These are phyloP conservation scores for Jaapia argillacea DNA, from an alignment of 768 basidiomycete genomes.

Conservation along the genomic window DNA sequence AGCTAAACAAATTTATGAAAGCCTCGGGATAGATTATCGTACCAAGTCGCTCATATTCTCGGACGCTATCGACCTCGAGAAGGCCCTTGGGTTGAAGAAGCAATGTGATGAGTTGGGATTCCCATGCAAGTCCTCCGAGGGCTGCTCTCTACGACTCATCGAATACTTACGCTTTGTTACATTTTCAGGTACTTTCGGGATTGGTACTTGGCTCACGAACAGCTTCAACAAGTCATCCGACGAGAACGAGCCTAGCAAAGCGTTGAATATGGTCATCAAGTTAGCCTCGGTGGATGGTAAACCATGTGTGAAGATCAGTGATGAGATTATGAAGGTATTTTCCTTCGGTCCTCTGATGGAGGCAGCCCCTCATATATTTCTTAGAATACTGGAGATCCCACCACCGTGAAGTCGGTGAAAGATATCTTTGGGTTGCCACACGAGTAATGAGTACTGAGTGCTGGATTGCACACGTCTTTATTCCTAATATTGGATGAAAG, in stretches of 20 bases:
- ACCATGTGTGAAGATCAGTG: conserved; percentile 89
- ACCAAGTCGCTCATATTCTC: conserved; percentile 77
- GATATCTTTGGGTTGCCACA: conserved; percentile 30
- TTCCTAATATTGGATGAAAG: too few relatives aligned
- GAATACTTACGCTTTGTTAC: conserved; percentile 1
- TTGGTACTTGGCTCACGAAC: conserved; percentile 89
- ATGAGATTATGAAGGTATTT: conserved; percentile 74
- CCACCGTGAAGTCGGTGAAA: conserved; percentile 43
- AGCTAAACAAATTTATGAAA: conserved; percentile 63
- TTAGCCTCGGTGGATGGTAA: conserved; percentile 61
- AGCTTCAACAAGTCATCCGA: conserved; percentile 54
- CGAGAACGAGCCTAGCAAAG: conserved; percentile 55
- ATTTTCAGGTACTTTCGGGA: conserved; percentile 72
- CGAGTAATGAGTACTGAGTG: too few relatives aligned
- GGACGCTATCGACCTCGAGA: conserved; percentile 67
- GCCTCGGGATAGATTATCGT: conserved; percentile 54
- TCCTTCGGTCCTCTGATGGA: neutral
- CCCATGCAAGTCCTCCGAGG: conserved; percentile 34
- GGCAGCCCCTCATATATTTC: neutral
- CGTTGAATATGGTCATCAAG: conserved; percentile 95
- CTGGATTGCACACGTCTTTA: too few relatives aligned
- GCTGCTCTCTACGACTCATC: neutral
- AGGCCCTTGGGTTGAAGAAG: conserved; percentile 56
- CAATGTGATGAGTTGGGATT: conserved; percentile 72
- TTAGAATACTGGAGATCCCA: conserved; percentile 41